phyloP scores from a whole-genome alignment of 2,329 filamentous ascomycete species.

The Elsinoe batatas region DNA sequence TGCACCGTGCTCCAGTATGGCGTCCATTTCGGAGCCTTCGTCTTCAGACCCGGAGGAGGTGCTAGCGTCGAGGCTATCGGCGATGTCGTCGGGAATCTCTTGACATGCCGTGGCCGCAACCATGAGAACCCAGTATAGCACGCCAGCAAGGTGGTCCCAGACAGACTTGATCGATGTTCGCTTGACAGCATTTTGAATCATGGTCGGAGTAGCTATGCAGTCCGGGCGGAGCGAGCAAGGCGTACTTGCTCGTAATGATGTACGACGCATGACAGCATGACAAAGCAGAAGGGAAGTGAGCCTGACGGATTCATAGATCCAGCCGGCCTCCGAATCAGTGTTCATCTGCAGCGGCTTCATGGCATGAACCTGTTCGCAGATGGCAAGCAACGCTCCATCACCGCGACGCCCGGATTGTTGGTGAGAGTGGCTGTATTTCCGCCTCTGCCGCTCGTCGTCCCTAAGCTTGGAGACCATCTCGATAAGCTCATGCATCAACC shows the following conservation, averaged over 20 bases:
- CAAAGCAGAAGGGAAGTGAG: slow-evolving; percentile 22
- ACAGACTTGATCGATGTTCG: slow-evolving; percentile 23
- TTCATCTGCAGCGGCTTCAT: not conserved
- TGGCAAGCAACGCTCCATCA: not conserved
- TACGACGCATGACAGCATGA: slow-evolving; percentile 19
- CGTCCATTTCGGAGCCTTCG: not conserved
- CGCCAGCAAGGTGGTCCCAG: slow-evolving; percentile 27
- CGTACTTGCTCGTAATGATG: slow-evolving; percentile 17
- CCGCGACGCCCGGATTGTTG: too few species aligned
- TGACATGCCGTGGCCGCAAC: slow-evolving; percentile 24
- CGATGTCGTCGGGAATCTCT: not conserved
- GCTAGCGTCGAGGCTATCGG: not conserved
- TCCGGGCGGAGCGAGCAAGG: not conserved
- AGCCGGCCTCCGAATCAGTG: not conserved
- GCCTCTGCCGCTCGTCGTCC: not conserved
- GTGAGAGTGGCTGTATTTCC: too few species aligned
- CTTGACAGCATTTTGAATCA: slow-evolving; percentile 21
- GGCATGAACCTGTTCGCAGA: not conserved
- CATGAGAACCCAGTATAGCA: slow-evolving; percentile 25
- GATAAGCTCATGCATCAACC: not conserved
- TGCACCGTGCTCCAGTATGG: not conserved
- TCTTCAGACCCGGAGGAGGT: not conserved
- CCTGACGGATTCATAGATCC: slow-evolving; percentile 22
- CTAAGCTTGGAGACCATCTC: not conserved
- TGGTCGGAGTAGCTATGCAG: slow-evolving; percentile 4